Evolutionary conservation across 768 basidiomycete species (phyloP).

Genomic region (Leccinum incarnatum): DNA sequence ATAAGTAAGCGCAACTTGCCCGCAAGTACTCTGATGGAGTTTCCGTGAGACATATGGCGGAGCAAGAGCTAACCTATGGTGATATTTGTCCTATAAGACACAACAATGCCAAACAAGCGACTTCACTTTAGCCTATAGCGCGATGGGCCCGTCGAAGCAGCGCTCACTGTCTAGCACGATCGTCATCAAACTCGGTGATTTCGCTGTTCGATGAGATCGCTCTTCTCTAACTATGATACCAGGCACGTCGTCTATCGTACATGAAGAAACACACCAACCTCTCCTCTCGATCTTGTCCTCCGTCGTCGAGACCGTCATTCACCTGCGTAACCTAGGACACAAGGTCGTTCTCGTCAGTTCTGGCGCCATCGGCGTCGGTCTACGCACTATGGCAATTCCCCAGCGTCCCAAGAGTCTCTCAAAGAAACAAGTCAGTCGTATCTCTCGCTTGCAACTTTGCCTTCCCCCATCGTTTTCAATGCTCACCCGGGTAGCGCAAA

Average conservation of each 20-base stretch:
- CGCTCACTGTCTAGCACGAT: slow-evolving; percentile 54
- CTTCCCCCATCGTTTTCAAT: neutral
- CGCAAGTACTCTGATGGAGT: slow-evolving; percentile 72
- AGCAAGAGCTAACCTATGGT: slow-evolving; percentile 1
- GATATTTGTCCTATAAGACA: slow-evolving; percentile 9
- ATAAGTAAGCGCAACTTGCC: slow-evolving; percentile 42
- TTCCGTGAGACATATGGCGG: slow-evolving; percentile 68
- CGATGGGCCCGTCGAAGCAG: slow-evolving; percentile 20
- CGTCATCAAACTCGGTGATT: slow-evolving; percentile 80
- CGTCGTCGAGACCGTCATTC: slow-evolving; percentile 85
- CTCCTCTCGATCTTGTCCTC: slow-evolving; percentile 88
- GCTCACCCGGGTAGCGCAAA: slow-evolving; percentile 36
- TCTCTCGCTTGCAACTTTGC: neutral
- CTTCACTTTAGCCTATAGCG: neutral
- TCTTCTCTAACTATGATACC: slow-evolving; percentile 10
- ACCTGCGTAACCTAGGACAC: slow-evolving; percentile 77
- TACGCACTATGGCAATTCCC: slow-evolving; percentile 86
- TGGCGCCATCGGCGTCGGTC: slow-evolving; percentile 95
- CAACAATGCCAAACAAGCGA: slow-evolving; percentile 17
- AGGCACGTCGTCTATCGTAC: slow-evolving; percentile 95
- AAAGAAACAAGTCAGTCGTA: slow-evolving; percentile 79
- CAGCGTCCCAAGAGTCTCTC: slow-evolving; percentile 79
- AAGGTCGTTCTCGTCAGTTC: slow-evolving; percentile 95
- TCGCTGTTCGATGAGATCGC: neutral
- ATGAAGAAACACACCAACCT: slow-evolving; percentile 90